Conservation (phyloP, 148 eudicot genomes). For the Rhododendron williamsianum region DNA sequence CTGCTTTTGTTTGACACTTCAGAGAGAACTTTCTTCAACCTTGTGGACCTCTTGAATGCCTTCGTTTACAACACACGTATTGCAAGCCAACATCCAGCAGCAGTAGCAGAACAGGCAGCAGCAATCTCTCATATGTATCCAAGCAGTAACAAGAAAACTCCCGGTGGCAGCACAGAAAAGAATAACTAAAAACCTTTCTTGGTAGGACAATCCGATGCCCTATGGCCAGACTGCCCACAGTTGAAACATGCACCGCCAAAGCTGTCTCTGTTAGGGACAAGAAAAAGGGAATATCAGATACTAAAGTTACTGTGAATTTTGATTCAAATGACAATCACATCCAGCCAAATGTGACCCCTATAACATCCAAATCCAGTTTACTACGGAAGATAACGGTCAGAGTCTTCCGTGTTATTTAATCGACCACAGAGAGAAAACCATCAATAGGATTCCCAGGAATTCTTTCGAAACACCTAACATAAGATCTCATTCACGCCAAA, state of each 20-base stretch:
- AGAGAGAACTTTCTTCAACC: slow-evolving; percentile 1
- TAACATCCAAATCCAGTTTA: background rate
- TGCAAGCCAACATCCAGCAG: background rate
- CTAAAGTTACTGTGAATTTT: background rate
- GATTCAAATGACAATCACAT: background rate
- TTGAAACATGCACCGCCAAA: slow-evolving; percentile 96
- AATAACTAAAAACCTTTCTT: slow-evolving; percentile 39
- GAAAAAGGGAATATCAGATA: background rate
- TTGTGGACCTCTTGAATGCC: background rate
- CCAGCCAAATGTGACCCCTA: background rate
- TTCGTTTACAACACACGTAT: background rate
- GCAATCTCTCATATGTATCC: slow-evolving; percentile 6
- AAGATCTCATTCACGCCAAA: background rate
- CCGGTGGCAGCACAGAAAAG: background rate
- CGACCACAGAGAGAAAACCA: background rate
- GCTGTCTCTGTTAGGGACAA: slow-evolving; percentile 32
- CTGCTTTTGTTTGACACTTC: slow-evolving; percentile 6
- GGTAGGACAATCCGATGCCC: slow-evolving; percentile 87
- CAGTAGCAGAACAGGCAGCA: background rate
- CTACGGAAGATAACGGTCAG: background rate
- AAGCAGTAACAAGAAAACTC: slow-evolving; percentile 1
- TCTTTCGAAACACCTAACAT: background rate
- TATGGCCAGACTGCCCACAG: slow-evolving; percentile 85
- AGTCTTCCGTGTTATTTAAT: background rate
- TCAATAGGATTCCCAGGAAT: background rate